Percentiles rank a stretch among this genome's conserved stretches.
Conservation (phyloP, 1,284 basidiomycete species). For the Marasmius fiardii region DNA sequence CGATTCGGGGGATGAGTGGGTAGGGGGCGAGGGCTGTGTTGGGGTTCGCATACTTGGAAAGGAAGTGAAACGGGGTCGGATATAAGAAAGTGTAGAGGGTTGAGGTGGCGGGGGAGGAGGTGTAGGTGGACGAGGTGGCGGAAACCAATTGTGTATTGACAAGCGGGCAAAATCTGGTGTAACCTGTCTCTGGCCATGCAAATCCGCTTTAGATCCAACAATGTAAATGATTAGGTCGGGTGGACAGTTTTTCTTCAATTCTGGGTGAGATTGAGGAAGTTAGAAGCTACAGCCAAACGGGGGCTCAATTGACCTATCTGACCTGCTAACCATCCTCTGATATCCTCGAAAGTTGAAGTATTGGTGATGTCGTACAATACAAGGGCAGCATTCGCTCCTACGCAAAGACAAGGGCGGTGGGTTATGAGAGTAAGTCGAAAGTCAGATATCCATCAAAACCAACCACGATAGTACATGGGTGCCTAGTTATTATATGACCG, state of each 20-base stretch:
- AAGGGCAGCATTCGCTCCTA: conserved; percentile 90
- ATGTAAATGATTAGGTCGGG: conserved; percentile 88
- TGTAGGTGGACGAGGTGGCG: conserved; percentile 65
- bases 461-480: conserved; percentile 96
- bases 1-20: conserved; percentile 43
- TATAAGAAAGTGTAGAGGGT: conserved; percentile 72
- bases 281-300: conserved; percentile 13
- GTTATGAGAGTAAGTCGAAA: neutral
- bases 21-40: conserved; percentile 35
- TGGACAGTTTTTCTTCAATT: conserved; percentile 85
- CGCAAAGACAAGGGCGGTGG: neutral
- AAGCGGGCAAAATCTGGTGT: conserved; percentile 77
- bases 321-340: conserved; percentile 93
- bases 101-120: conserved; percentile 52
- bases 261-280: conserved; percentile 34
- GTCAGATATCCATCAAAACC: conserved; percentile 16
- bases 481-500: conserved; percentile 71
- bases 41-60: conserved; percentile 71
- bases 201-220: conserved; percentile 87
- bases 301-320: conserved; percentile 13
- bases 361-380: conserved; percentile 98
- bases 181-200: conserved; percentile 67
- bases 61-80: conserved; percentile 81
- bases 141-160: conserved; percentile 81
- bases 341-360: conserved; percentile 84